phyloP scores from a whole-genome alignment of 1,284 basidiomycete species.

The Anthracocystis walkeri region DNA sequence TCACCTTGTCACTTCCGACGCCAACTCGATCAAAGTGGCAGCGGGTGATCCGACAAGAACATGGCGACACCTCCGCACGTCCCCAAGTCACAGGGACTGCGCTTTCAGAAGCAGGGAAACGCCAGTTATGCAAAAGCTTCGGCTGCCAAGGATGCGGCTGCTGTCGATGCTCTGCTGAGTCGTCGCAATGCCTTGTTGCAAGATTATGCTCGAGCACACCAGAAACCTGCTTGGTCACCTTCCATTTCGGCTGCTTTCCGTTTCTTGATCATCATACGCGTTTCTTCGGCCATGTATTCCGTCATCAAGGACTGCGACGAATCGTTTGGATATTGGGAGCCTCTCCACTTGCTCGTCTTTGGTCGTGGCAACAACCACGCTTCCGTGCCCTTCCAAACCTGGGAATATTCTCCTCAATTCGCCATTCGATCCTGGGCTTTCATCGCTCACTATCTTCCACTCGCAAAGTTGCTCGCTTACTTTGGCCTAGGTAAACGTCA shows the following conservation, averaged over 20 bases:
- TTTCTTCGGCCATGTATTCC: constrained; percentile 90
- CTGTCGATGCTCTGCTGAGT: constrained; percentile 35
- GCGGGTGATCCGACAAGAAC: constrained; percentile 1
- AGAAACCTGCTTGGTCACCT: constrained; percentile 51
- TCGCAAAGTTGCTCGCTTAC: constrained; percentile 30
- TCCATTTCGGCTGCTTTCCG: constrained; percentile 81
- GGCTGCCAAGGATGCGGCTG: constrained; percentile 38
- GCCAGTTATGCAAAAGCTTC: constrained; percentile 33
- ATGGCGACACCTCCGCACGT: constrained; percentile 31
- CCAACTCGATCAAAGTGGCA: neutral
- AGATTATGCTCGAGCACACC: constrained; percentile 35
- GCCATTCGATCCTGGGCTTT: constrained; percentile 95
- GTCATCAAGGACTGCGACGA: constrained; percentile 97
- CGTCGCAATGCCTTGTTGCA: constrained; percentile 52
- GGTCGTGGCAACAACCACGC: constrained; percentile 15
- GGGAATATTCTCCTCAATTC: constrained; percentile 92
- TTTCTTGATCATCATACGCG: constrained; percentile 82
- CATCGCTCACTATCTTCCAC: constrained; percentile 73
- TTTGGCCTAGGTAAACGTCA: constrained; percentile 74
- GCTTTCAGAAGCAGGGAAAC: constrained; percentile 41
- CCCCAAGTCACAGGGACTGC: constrained; percentile 36
- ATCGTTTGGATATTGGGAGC: constrained; percentile 96
- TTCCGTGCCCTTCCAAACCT: constrained; percentile 85
- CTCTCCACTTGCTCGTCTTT: constrained; percentile 83
- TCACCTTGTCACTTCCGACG: neutral